Percentiles rank a stretch among this genome's conserved stretches.
Conservation (phyloP, 1,284 basidiomycete genomes). For the Amylostereum areolatum region DNA sequence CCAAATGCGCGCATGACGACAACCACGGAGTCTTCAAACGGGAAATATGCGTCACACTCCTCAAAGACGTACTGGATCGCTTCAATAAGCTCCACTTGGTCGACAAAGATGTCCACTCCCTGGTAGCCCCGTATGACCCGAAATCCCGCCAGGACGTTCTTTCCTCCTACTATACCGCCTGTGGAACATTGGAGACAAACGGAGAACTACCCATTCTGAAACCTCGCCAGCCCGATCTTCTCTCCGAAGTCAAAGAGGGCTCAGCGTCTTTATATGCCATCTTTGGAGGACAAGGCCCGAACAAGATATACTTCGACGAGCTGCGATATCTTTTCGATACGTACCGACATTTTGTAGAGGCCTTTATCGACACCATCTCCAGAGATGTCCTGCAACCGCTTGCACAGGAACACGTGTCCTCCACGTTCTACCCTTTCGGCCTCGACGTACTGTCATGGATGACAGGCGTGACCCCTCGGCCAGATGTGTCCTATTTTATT, state of each 20-base stretch:
- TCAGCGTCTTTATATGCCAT: constrained; percentile 86
- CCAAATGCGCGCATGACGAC: constrained; percentile 53
- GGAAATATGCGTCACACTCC: constrained; percentile 54
- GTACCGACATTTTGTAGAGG: constrained; percentile 80
- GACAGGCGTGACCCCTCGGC: constrained; percentile 60
- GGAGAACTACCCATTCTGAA: constrained; percentile 51
- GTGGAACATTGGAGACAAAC: constrained; percentile 64
- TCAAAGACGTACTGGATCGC: constrained; percentile 67
- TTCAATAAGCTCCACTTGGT: constrained; percentile 78
- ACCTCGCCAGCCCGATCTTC: constrained; percentile 67
- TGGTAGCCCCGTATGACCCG: constrained; percentile 71
- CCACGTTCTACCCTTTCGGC: constrained; percentile 75
- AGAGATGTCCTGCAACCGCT: constrained; percentile 69
- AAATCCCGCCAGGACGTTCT: constrained; percentile 77
- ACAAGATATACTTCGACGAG: constrained; percentile 98
- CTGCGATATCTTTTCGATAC: constrained; percentile 88
- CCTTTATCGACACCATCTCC: constrained; percentile 65
- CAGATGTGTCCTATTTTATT: constrained; percentile 84
- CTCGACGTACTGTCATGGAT: constrained; percentile 87
- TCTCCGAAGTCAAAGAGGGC: constrained; percentile 63
- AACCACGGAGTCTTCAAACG: constrained; percentile 39
- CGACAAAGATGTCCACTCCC: constrained; percentile 73
- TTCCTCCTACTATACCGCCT: constrained; percentile 75
- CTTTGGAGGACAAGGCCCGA: constrained; percentile 98
- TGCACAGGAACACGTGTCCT: constrained; percentile 54